A percentile compares a stretch with the other conserved stretches of the same genome.
phyloP scores from a whole-genome alignment of 805 yeast genomes.

The Saccharomycopsis lassenensis region DNA sequence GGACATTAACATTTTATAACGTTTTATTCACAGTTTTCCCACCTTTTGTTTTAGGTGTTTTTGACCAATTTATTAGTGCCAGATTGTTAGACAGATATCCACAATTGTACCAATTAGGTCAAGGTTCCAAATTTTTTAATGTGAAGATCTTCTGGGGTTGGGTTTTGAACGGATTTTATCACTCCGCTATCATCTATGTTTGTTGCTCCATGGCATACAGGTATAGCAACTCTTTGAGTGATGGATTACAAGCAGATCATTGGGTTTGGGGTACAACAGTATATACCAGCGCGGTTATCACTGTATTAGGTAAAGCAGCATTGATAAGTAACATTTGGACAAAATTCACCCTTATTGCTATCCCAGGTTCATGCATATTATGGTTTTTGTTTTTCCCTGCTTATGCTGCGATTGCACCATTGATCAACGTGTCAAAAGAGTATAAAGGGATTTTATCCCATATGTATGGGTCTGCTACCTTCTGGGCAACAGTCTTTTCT shows the following conservation, averaged over 20 bases:
- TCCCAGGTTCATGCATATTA: conserved; percentile 82
- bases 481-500: conserved; percentile 66
- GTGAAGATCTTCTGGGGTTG: conserved; percentile 94
- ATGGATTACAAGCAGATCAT: conserved; percentile 70
- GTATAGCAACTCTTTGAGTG: conserved; percentile 51
- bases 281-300: conserved; percentile 76
- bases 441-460: conserved; percentile 70
- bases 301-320: conserved; percentile 93
- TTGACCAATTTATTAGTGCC: conserved; percentile 93
- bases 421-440: conserved; percentile 69
- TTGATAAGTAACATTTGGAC: conserved; percentile 91
- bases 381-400: conserved; percentile 86
- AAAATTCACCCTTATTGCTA: conserved; percentile 79
- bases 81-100: conserved; percentile 86
- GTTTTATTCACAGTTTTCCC: conserved; percentile 92
- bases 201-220: conserved; percentile 59
- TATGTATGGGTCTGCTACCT: conserved; percentile 59
- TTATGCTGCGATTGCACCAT: conserved; percentile 79
- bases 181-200: conserved; percentile 74
- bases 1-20: conserved; percentile 95
- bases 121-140: conserved; percentile 77
- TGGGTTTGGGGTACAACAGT: conserved; percentile 95
- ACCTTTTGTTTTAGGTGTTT: conserved; percentile 91
- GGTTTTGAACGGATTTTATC: conserved; percentile 92
- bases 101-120: conserved; percentile 84